These are phyloP conservation scores for Leishmania guyanensis DNA, from an alignment of 208 protist genomes.

Conservation along the genomic window DNA sequence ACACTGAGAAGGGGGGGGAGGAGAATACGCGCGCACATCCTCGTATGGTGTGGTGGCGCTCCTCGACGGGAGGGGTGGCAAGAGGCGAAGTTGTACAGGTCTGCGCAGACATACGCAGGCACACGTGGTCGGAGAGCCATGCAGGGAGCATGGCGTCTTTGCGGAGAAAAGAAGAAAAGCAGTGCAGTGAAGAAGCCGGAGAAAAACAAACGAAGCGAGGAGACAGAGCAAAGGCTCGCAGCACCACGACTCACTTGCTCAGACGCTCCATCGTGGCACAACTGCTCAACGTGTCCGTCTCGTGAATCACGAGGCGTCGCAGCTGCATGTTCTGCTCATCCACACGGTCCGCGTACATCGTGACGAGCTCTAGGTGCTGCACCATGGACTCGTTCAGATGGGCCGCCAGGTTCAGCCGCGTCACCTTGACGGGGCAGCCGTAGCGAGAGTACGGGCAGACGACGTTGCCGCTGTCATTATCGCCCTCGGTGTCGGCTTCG, in stretches of 20 bases:
- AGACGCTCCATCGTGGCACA: slow-evolving; percentile 10
- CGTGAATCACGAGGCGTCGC: slow-evolving; percentile 50
- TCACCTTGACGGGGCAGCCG: slow-evolving; percentile 58
- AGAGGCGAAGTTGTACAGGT: neutral
- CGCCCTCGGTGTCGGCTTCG: neutral
- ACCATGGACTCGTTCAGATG: slow-evolving; percentile 59
- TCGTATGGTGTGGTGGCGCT: neutral
- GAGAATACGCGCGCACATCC: neutral
- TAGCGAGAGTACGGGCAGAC: slow-evolving; percentile 76
- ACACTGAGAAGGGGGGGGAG: neutral
- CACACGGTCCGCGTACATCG: slow-evolving; percentile 68
- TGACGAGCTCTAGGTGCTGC: slow-evolving; percentile 71
- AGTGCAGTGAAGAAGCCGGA: slow-evolving; percentile 8
- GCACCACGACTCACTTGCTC: slow-evolving; percentile 4
- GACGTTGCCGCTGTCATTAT: slow-evolving; percentile 11
- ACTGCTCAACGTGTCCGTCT: slow-evolving; percentile 27
- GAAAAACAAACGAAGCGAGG: slow-evolving; percentile 8
- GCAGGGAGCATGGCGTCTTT: slow-evolving; percentile 2
- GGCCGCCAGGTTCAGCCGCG: slow-evolving; percentile 40
- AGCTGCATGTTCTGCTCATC: slow-evolving; percentile 74
- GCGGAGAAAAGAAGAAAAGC: neutral
- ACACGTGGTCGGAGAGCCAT: neutral
- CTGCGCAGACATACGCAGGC: neutral
- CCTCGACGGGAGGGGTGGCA: neutral
- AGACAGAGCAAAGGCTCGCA: slow-evolving; percentile 1